Evolutionary conservation across 1,139 yeast genomes (phyloP).

Genomic region (Debaryomyces fabryi): DNA sequence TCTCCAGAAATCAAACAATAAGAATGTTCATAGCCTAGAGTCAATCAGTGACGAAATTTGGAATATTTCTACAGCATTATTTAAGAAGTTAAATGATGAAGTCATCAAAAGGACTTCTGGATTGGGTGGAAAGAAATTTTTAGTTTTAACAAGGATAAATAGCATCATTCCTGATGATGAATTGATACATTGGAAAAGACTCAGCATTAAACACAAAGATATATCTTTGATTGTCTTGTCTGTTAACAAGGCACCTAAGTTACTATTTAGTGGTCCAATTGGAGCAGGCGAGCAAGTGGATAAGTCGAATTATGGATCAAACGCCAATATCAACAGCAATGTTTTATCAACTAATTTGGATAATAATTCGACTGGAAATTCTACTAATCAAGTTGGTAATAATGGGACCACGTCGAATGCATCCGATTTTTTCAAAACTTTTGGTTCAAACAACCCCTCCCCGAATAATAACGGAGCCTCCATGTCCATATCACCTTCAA

Average conservation of each 20-base stretch:
- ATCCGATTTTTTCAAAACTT: conserved; percentile 11
- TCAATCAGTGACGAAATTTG: conserved; percentile 43
- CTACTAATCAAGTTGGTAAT: neutral
- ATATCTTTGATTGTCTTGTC: conserved; percentile 74
- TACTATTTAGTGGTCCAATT: conserved; percentile 39
- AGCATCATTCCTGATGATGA: conserved; percentile 81
- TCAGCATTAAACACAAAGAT: conserved; percentile 61
- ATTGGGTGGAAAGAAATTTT: conserved; percentile 57
- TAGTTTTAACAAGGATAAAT: conserved; percentile 68
- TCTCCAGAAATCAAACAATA: conserved; percentile 3
- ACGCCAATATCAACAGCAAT: conserved; percentile 5
- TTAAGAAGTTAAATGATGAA: conserved; percentile 40
- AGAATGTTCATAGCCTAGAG: conserved; percentile 31
- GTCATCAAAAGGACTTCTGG: conserved; percentile 33
- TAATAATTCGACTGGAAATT: conserved; percentile 16
- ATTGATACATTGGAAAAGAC: conserved; percentile 72
- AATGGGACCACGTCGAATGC: conserved; percentile 7
- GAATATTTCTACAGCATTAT: conserved; percentile 40
- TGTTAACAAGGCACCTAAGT: conserved; percentile 63
- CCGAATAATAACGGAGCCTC: conserved; percentile 26
- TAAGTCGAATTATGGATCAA: neutral
- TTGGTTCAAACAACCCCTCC: conserved; percentile 26
- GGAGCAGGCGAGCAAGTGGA: conserved; percentile 1
- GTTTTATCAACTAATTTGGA: conserved; percentile 9
- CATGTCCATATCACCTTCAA: conserved; percentile 43